These are phyloP conservation scores for Colletotrichum sp. DNA, from an alignment of 2,329 filamentous ascomycete genomes.

Conservation along the genomic window DNA sequence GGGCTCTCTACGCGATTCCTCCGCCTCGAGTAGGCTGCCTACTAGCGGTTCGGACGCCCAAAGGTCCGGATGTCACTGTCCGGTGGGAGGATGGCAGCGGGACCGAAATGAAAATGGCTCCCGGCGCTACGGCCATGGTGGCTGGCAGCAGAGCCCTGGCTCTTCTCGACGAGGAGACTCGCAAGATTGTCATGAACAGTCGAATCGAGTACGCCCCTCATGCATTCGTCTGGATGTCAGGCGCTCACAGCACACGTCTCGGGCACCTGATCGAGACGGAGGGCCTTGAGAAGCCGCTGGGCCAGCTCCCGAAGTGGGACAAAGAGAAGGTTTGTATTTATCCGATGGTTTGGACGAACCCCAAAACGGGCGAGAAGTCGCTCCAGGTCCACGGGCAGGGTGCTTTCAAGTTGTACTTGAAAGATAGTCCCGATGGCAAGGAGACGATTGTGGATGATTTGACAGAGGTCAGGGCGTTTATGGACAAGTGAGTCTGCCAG, in stretches of 20 bases:
- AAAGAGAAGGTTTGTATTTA: neutral
- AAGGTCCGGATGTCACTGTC: neutral
- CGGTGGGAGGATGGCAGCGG: constrained; percentile 37
- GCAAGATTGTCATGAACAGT: constrained; percentile 42
- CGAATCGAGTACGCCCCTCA: constrained; percentile 52
- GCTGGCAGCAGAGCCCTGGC: constrained; percentile 46
- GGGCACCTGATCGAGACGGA: constrained; percentile 31
- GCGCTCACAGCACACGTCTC: constrained; percentile 42
- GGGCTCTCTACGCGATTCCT: neutral
- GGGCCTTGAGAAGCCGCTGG: neutral
- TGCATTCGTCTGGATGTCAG: constrained; percentile 48
- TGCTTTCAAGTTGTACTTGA: neutral
- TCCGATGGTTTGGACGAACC: neutral
- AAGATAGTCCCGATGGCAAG: neutral
- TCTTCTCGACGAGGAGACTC: constrained; percentile 44
- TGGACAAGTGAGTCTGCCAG: neutral
- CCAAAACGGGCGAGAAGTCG: neutral
- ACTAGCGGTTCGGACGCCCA: neutral
- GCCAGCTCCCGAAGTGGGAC: neutral
- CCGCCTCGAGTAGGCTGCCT: neutral
- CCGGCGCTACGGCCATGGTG: constrained; percentile 48
- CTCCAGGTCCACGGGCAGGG: neutral
- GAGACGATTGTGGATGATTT: neutral
- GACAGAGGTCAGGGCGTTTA: neutral
- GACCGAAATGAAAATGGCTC: constrained; percentile 44